A percentile compares a stretch with the other conserved stretches of the same genome.
phyloP scores from a whole-genome alignment of 192 early-diverging fungal genomes.

The Diversispora eburnea region DNA sequence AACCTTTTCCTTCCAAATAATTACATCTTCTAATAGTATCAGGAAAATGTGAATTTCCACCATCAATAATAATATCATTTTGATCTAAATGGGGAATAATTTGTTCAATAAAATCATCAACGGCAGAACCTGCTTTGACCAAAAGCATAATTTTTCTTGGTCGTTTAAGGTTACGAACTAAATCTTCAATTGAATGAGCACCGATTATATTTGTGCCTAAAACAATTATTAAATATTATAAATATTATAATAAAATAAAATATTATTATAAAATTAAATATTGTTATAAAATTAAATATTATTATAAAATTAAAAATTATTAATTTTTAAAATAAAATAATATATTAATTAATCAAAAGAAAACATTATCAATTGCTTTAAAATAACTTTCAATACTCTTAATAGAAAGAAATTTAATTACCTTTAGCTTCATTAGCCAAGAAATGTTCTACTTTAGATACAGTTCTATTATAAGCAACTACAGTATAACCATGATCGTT shows the following conservation, averaged over 20 bases:
- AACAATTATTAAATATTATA: too few relatives aligned
- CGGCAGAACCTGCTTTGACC: conserved; percentile 93
- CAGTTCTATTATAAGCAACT: conserved; percentile 95
- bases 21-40: conserved; percentile 90
- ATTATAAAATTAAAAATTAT: conserved; percentile 6
- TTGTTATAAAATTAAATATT: too few relatives aligned
- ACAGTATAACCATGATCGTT: conserved; percentile 94
- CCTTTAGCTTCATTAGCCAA: conserved; percentile 96
- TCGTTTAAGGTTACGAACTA: conserved; percentile 89
- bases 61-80: conserved; percentile 97
- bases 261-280: too few relatives aligned
- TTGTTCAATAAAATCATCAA: conserved; percentile 93
- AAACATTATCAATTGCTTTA: background rate
- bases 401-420: conserved; percentile 33
- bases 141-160: conserved; percentile 98
- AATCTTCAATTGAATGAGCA: conserved; percentile 90
- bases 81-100: conserved; percentile 82
- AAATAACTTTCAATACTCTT: background rate
- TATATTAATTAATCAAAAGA: background rate
- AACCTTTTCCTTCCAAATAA: conserved; percentile 83
- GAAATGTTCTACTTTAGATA: conserved; percentile 91
- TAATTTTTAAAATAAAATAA: background rate
- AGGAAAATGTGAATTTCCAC: conserved; percentile 98
- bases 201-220: conserved; percentile 88
- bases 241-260: too few relatives aligned